A percentile compares a stretch with the other conserved stretches of the same genome.
These are phyloP conservation scores for Phlyctochytrium bullatum DNA, from an alignment of 192 early-diverging fungal species.

Conservation along the genomic window DNA sequence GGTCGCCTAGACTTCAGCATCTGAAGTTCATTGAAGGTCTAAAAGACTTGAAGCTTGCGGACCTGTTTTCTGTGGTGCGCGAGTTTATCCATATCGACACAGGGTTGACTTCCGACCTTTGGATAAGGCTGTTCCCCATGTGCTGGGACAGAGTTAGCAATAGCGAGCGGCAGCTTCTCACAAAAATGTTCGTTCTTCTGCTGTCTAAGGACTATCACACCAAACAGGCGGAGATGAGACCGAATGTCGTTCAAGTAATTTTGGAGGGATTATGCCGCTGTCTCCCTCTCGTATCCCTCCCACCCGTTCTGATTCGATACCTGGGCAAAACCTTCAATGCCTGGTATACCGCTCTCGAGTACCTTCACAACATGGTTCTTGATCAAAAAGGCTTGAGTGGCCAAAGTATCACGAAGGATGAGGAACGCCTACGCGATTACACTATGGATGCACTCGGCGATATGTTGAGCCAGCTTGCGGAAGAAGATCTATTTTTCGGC, in stretches of 20 bases:
- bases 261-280: conserved; percentile 83
- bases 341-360: conserved; percentile 83
- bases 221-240: conserved; percentile 71
- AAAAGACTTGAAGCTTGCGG: conserved; percentile 39
- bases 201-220: conserved; percentile 90
- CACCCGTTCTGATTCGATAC: conserved; percentile 92
- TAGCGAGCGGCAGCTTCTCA: conserved; percentile 82
- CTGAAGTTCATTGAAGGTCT: conserved; percentile 61
- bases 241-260: conserved; percentile 95
- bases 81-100: conserved; percentile 43
- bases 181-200: conserved; percentile 77
- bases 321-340: conserved; percentile 89
- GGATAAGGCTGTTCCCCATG: conserved; percentile 81
- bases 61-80: conserved; percentile 37
- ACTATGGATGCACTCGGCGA: conserved; percentile 89
- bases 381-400: conserved; percentile 39
- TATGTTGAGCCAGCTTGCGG: conserved; percentile 78
- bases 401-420: conserved; percentile 63
- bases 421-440: conserved; percentile 83
- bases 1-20: conserved; percentile 31
- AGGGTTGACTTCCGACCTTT: conserved; percentile 69
- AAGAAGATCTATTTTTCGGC: conserved; percentile 91
- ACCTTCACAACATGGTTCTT: conserved; percentile 70
- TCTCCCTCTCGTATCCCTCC: conserved; percentile 69
- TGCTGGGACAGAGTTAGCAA: conserved; percentile 72